These are phyloP conservation scores for Candida ovalis DNA, from an alignment of 805 yeast genomes.

Conservation along the genomic window DNA sequence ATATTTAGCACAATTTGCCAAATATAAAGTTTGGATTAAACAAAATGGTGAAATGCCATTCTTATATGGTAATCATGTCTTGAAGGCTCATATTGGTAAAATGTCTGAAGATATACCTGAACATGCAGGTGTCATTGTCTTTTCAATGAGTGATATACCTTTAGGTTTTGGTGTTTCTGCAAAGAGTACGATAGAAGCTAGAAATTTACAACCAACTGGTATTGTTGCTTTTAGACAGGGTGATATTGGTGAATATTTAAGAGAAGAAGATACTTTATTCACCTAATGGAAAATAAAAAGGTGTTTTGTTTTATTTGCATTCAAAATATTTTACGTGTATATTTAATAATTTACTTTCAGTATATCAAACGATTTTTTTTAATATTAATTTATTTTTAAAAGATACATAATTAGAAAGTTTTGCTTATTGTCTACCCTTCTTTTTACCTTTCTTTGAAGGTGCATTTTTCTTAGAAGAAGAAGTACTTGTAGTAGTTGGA, in stretches of 20 bases:
- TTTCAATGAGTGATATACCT: conserved; percentile 88
- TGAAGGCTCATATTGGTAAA: conserved; percentile 94
- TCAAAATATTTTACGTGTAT: background rate
- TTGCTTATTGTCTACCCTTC: conserved; percentile 26
- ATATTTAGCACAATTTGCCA: conserved; percentile 80
- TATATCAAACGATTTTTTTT: too few relatives aligned
- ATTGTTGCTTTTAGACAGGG: conserved; percentile 96
- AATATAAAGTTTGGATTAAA: conserved; percentile 94
- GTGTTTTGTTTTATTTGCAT: too few relatives aligned
- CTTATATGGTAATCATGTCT: conserved; percentile 90
- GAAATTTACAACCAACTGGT: conserved; percentile 86
- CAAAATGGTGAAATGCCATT: conserved; percentile 98
- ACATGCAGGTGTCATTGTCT: conserved; percentile 92
- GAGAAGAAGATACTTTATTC: conserved; percentile 96
- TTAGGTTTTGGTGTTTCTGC: conserved; percentile 95
- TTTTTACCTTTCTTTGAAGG: conserved; percentile 25
- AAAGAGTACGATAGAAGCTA: conserved; percentile 83
- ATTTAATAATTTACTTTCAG: conserved; percentile 1
- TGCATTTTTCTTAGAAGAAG: conserved; percentile 9
- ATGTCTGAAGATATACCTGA: conserved; percentile 98
- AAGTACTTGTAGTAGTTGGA: too few relatives aligned
- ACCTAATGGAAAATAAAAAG: too few relatives aligned
- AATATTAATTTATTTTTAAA: background rate
- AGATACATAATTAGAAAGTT: too few relatives aligned
- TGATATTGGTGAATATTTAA: conserved; percentile 94